These are phyloP conservation scores for Odontarrhena argentea DNA, from an alignment of 345 rosid genomes.

Conservation along the genomic window DNA sequence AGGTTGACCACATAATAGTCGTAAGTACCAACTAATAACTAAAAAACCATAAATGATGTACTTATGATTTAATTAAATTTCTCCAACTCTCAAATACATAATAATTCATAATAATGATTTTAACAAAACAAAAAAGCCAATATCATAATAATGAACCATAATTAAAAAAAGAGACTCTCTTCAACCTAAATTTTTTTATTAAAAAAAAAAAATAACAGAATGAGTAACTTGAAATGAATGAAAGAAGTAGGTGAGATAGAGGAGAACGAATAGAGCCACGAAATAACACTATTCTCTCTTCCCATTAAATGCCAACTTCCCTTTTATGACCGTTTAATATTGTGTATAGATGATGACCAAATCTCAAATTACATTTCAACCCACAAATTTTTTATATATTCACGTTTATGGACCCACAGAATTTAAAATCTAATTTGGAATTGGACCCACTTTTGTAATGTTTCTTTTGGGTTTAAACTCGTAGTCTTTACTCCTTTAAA, in stretches of 20 bases:
- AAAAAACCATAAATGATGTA: background rate
- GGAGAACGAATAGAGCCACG: slow-evolving; percentile 38
- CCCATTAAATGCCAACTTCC: slow-evolving; percentile 42
- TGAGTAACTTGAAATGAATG: slow-evolving; percentile 40
- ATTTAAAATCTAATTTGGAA: slow-evolving; percentile 19
- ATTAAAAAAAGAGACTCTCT: slow-evolving; percentile 24
- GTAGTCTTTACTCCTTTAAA: slow-evolving; percentile 32
- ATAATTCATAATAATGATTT: slow-evolving; percentile 35
- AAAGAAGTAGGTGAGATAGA: slow-evolving; percentile 31
- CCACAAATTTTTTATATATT: slow-evolving; percentile 9
- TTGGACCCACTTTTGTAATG: slow-evolving; percentile 26
- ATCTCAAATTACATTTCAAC: slow-evolving; percentile 24
- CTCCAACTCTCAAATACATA: slow-evolving; percentile 22
- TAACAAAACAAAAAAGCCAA: too few species aligned
- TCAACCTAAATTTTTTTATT: too few species aligned
- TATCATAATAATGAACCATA: background rate
- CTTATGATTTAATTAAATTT: slow-evolving; percentile 3
- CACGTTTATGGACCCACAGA: slow-evolving; percentile 34
- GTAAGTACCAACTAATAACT: slow-evolving; percentile 6
- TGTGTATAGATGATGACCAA: slow-evolving; percentile 8
- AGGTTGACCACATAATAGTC: background rate
- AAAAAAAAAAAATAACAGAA: slow-evolving; percentile 28
- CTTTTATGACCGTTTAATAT: slow-evolving; percentile 42
- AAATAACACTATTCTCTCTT: slow-evolving; percentile 13
- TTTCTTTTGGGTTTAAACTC: too few species aligned